Conservation (phyloP, 345 rosid species). For the Hirschfeldia incana region DNA sequence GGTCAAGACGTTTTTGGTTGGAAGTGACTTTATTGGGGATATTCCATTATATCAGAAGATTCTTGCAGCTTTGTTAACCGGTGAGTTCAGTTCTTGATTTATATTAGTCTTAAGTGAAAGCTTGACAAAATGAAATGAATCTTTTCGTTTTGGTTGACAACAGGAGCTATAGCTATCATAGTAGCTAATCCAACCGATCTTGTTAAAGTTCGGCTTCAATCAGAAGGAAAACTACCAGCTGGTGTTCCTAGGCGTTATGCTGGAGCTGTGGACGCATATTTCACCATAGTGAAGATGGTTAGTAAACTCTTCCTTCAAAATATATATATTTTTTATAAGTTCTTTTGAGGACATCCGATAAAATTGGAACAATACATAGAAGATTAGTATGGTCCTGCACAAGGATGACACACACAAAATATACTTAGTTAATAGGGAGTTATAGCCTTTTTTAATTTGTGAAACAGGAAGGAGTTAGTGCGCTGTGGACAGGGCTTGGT, state of each 20-base stretch:
- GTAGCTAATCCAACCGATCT: conserved; percentile 98
- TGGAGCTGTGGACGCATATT: conserved; percentile 88
- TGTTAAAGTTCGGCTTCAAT: conserved; percentile 96
- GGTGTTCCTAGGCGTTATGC: conserved; percentile 87
- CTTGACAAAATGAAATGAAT: neutral
- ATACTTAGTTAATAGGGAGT: too few relatives aligned
- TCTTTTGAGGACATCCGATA: too few relatives aligned
- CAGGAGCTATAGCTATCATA: conserved; percentile 88
- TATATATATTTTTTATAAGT: too few relatives aligned
- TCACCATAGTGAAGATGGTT: conserved; percentile 74
- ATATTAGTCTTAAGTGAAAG: neutral
- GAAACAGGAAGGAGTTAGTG: conserved; percentile 75
- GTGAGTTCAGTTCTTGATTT: conserved; percentile 43
- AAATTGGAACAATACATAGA: too few relatives aligned
- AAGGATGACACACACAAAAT: too few relatives aligned
- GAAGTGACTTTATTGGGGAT: conserved; percentile 73
- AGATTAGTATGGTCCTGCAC: too few relatives aligned
- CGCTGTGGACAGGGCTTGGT: conserved; percentile 96
- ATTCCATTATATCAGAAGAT: conserved; percentile 82
- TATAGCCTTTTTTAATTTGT: conserved; percentile 13
- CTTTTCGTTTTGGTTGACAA: conserved; percentile 12
- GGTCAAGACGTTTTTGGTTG: conserved; percentile 89
- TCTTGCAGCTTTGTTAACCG: conserved; percentile 87
- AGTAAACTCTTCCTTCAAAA: too few relatives aligned
- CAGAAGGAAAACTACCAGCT: conserved; percentile 89